Evolutionary conservation across 352 stramenopile genomes (phyloP).

Genomic region (Phytopythium montanum): DNA sequence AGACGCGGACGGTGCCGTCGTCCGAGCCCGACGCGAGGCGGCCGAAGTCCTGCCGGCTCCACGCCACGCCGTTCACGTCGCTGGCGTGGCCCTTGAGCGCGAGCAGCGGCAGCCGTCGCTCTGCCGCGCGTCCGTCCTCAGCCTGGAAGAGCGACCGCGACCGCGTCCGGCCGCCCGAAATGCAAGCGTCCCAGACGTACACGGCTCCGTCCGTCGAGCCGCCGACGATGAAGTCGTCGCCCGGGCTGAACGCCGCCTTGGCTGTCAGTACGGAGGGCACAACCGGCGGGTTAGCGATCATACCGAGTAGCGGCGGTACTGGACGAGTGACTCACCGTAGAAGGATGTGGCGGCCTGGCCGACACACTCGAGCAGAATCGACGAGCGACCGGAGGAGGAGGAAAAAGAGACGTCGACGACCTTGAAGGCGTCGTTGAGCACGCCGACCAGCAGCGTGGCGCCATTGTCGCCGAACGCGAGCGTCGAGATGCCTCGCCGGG

Average conservation of each 20-base stretch:
- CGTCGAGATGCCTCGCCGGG: constrained; percentile 55
- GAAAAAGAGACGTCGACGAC: too few relatives aligned
- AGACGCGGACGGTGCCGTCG: constrained; percentile 56
- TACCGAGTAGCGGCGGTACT: too few relatives aligned
- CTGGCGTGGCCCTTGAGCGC: constrained; percentile 57
- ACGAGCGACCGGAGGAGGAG: neutral
- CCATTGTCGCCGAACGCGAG: constrained; percentile 31
- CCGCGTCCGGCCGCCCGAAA: neutral
- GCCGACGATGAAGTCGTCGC: constrained; percentile 55
- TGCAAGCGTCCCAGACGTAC: constrained; percentile 51
- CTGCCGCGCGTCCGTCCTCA: neutral
- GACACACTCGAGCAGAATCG: constrained; percentile 26
- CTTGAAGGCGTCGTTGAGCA: too few relatives aligned
- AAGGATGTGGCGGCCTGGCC: constrained; percentile 63
- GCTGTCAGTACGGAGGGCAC: constrained; percentile 12
- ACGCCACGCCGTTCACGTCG: constrained; percentile 69
- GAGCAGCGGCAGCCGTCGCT: constrained; percentile 20
- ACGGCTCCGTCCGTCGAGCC: constrained; percentile 49
- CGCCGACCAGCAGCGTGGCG: constrained; percentile 47
- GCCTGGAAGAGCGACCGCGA: neutral
- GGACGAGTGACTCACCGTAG: constrained; percentile 29
- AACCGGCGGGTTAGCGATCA: neutral
- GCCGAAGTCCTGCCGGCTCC: constrained; percentile 44
- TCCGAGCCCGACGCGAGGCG: constrained; percentile 57
- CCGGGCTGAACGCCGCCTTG: constrained; percentile 54